Conservation (phyloP, 768 basidiomycete genomes). For the Tephrocybe sp. region DNA sequence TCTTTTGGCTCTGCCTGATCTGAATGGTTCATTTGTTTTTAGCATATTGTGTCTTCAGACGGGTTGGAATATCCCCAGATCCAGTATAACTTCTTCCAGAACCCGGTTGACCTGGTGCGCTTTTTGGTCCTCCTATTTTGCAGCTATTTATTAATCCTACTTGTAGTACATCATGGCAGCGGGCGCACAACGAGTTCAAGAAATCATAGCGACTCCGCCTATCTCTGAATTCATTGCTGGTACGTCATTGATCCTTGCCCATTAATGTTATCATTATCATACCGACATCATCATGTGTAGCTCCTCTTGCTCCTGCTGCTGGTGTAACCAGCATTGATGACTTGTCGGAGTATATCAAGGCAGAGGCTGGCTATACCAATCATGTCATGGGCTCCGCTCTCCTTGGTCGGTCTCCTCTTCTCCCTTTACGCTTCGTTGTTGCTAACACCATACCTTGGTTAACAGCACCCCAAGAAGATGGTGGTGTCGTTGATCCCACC, state of each 20-base stretch:
- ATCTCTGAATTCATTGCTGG: background rate
- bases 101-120: too few species aligned
- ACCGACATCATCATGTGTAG: background rate
- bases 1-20: too few species aligned
- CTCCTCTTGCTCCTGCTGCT: background rate
- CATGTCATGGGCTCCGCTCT: background rate
- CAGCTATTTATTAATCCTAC: too few species aligned
- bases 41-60: too few species aligned
- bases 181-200: background rate
- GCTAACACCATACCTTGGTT: background rate
- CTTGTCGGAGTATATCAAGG: background rate
- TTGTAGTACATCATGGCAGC: constrained; percentile 2
- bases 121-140: too few species aligned
- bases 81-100: too few species aligned
- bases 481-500: constrained; percentile 38
- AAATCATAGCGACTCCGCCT: background rate
- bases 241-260: background rate
- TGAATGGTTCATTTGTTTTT: too few species aligned
- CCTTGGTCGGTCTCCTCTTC: background rate
- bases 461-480: background rate
- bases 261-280: background rate
- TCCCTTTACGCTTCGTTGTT: background rate
- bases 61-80: too few species aligned
- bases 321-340: background rate
- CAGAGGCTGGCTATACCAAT: background rate